Evolutionary conservation across 495 filamentous ascomycete species (phyloP), one percentile per base, ranked within the genome.

Genomic region (Bacidia rubella): DNA sequence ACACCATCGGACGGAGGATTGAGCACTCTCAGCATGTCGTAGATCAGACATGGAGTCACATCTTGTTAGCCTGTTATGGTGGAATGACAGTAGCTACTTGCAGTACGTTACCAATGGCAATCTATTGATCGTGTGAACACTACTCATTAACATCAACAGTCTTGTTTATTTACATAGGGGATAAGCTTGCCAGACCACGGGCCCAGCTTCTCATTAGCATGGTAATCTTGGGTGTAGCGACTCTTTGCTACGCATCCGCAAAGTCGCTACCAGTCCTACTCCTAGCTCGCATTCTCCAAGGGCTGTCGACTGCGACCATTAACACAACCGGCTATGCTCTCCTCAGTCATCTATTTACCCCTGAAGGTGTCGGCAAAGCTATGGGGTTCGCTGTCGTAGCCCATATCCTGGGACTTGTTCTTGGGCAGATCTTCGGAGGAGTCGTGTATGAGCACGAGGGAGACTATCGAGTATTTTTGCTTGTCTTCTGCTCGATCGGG

Each of bases 61-160:
- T 90, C 45, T 71, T 93, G 0, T 68, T 95, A 2, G 85, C 85
- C 2, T 73, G 83, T 11, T 93, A 88, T 62, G 85, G 83, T 23
- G 84, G 71, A 2, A 74, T 15, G 29, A 35, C 7, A 7, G 15
- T 35, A 15, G 29, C 15, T 35, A 15, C 7, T 7, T 35, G 7
- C 29, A 7, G 29, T 35, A 35, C 29, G 71, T 56, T 71, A 15
- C 29, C 5, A 35, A 5, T 7, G 29, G 15, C 5, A 35, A 5
- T 35, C 29, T 35, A 35, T 35, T 15, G 29, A 35, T 35, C 29
- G 29, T 5, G 29, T 15, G 5, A 35, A 35, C 15, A 7, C 29
- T 35, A n/a, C n/a, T n/a, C n/a, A 15, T 35, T 7, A 35, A 35
- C 5, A 7, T 35, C 15, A 15, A 15, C 41, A 44, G 52, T 54